A percentile compares a stretch with the other conserved stretches of the same genome.
These are phyloP conservation scores for Casaregolazyma lundiana DNA, from an alignment of 1,139 yeast genomes.

Conservation along the genomic window DNA sequence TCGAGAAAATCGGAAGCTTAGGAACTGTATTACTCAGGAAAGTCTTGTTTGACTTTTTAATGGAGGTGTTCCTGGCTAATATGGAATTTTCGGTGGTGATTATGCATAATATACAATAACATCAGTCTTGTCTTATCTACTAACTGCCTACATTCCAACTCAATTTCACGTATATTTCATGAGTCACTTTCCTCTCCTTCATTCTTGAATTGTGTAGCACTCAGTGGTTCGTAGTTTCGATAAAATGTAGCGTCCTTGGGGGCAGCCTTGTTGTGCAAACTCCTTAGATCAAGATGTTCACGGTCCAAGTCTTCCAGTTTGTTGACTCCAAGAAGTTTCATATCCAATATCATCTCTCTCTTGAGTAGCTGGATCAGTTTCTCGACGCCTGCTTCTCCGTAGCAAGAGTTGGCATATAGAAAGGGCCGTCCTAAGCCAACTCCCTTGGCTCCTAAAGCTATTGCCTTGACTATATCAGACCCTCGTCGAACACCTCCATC, in stretches of 20 bases:
- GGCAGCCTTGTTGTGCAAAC: neutral
- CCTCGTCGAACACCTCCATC: slow-evolving; percentile 71
- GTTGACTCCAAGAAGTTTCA: slow-evolving; percentile 47
- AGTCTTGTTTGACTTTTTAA: too few relatives aligned
- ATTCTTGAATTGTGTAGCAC: neutral
- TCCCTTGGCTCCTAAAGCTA: slow-evolving; percentile 68
- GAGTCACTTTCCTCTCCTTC: neutral
- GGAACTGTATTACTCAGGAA: too few relatives aligned
- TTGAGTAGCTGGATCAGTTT: slow-evolving; percentile 28
- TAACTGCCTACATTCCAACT: too few relatives aligned
- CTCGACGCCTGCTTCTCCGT: slow-evolving; percentile 63
- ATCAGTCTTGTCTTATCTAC: too few relatives aligned
- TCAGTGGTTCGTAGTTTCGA: neutral
- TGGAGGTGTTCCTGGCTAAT: too few relatives aligned
- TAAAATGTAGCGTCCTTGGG: neutral
- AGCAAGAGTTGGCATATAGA: slow-evolving; percentile 58
- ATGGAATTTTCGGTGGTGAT: too few relatives aligned
- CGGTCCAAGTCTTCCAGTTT: slow-evolving; percentile 38
- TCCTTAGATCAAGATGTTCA: slow-evolving; percentile 20
- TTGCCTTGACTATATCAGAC: slow-evolving; percentile 60
- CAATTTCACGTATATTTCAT: neutral
- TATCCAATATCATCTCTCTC: slow-evolving; percentile 36
- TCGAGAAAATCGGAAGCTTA: neutral
- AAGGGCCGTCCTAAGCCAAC: slow-evolving; percentile 69
- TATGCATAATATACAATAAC: too few relatives aligned